Evolutionary conservation across 305 asterid genomes (phyloP), one percentile per base, ranked within the genome.

Genomic region (Caryopteris hybrid): DNA sequence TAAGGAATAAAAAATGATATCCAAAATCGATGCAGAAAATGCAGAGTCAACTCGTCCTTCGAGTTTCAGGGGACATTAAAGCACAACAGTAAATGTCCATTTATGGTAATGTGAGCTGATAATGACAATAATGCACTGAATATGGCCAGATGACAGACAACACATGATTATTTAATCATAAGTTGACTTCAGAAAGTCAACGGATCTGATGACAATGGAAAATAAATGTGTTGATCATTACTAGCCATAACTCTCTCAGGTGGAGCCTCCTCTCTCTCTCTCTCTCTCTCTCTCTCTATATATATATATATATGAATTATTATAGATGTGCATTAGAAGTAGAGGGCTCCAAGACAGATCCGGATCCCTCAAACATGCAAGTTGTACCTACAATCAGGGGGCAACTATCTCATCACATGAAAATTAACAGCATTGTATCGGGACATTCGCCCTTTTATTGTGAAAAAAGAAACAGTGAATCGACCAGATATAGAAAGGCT

Each of bases 161-260:
- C 18, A 29, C 7, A 53, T 17, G 64, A 36, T 33, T 34, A 46
- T 58, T 70, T 48, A 57, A 55, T 57, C 64, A 56, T 42, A 53
- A 63, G 38, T 72, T 72, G 75, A 72, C 75, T 52, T 63, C 31
- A 47, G 48, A 54, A 64, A 74, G 79, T 66, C 67, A 74, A 72
- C 73, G 53, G 50, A 61, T 56, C 59, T 56, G 76, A 61, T 31
- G 72, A 55, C 8, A 47, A 43, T 50, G 51, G 42, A 18, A 50
- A 42, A 33, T 38, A 54, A 61, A 61, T 11, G 36, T 51, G 39
- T 54, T 55, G 66, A 71, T 72, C 54, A 20, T 33, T 14, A 47
- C 16, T n/a, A 1, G 68, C 66, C 72, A 68, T 55, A 34, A 54
- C 53, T 38, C 59, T 25, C 34, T n/a, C n/a, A n/a, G 13, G 27